Evolutionary conservation across 306 rosid species (phyloP), one percentile per base, ranked within the genome.

Genomic region (Lathyrus tuberosus): DNA sequence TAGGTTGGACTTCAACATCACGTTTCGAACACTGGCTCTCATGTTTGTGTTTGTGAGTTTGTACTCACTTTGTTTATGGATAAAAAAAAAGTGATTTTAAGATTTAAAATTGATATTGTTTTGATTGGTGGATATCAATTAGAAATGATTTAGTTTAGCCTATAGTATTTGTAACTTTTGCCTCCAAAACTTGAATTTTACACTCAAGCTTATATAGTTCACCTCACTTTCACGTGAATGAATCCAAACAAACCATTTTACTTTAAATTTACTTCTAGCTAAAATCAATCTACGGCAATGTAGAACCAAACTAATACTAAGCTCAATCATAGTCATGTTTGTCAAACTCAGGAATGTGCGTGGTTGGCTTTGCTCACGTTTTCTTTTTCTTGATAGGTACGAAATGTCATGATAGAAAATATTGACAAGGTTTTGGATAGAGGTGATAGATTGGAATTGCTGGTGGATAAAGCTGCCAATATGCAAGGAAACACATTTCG

Each of bases 401-500:
- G 95, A 3, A 89, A 86, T 67, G 99, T 95, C 56, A 95, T 95
- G 97, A 91, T 95, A 73, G 97, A 95, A 79, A 95, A 95, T 70
- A 95, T 95, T 72, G 99, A 95, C 81, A 91, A 95, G 75, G 99
- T 95, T 73, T 75, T 95, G 40, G 99, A 95, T 14, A 80, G 99
- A 85, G 99, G 99, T 14, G 99, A 91, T 69, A 86, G 99, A 33
- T 80, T 95, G 82, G 99, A 95, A 59, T 87, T 95, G 83, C 85
- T 95, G 75, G 99, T 95, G 69, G 99, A 95, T 84, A 95, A 91
- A 80, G 82, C 99, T 72, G 75, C 85, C 30, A 87, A 87, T 72
- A 89, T 95, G 97, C 99, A 95, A 87, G 99, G 91, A 66, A 95
- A 95, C 72, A 89, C 99, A 24, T 80, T 91, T 71, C 88, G 96